A percentile compares a stretch with the other conserved stretches of the same genome.
Evolutionary conservation across 139 green algal species (phyloP).

Genomic region (Chlamydomonas sp.): DNA sequence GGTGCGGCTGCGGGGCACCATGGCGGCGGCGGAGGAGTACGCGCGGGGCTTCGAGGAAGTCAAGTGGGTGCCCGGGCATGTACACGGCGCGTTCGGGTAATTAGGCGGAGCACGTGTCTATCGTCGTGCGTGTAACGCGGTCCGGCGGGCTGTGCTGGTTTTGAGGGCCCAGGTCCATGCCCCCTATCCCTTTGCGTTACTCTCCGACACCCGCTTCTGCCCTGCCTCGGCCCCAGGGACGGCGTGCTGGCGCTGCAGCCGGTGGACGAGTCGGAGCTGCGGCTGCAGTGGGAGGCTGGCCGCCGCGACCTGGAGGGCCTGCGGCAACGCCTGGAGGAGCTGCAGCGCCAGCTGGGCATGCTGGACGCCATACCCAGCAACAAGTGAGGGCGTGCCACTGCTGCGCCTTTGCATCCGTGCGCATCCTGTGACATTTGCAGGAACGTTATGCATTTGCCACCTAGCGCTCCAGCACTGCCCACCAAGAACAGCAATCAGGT

Average conservation of each 20-base stretch:
- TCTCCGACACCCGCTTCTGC: neutral
- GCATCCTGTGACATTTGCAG: neutral
- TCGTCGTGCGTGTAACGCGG: too few relatives aligned
- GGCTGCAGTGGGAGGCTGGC: slow-evolving; percentile 28
- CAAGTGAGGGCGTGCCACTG: neutral
- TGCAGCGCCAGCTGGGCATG: slow-evolving; percentile 42
- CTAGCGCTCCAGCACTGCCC: too few relatives aligned
- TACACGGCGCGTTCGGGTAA: too few relatives aligned
- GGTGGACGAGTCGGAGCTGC: slow-evolving; percentile 30
- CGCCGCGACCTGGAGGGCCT: slow-evolving; percentile 49
- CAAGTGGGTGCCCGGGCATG: slow-evolving; percentile 20
- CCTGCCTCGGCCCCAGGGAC: slow-evolving; percentile 29
- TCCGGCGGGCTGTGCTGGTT: too few relatives aligned
- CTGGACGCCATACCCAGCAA: slow-evolving; percentile 35
- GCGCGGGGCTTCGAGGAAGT: slow-evolving; percentile 46
- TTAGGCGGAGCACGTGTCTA: too few relatives aligned
- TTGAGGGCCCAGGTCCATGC: neutral
- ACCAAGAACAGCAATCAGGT: too few relatives aligned
- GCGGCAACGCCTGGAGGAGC: slow-evolving; percentile 35
- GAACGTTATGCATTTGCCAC: too few relatives aligned
- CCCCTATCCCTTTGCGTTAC: neutral
- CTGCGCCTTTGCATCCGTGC: neutral
- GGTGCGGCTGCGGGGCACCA: slow-evolving; percentile 34
- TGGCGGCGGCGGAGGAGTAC: slow-evolving; percentile 54
- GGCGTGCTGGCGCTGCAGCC: slow-evolving; percentile 39